phyloP scores from a whole-genome alignment of 768 basidiomycete genomes.

The Hericium rajendrae region DNA sequence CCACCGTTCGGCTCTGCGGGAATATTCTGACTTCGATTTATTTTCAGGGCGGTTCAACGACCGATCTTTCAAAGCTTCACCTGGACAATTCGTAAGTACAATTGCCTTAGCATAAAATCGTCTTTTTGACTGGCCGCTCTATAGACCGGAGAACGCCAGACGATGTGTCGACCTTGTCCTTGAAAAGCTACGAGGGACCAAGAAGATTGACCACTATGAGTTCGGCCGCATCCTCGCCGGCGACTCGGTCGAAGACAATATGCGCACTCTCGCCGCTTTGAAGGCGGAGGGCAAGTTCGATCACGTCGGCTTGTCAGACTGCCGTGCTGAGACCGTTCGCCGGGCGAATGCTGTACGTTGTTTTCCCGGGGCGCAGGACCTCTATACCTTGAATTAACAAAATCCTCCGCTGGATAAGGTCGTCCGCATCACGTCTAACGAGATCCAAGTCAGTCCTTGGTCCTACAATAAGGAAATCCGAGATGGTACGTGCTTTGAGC shows the following conservation, averaged over 20 bases:
- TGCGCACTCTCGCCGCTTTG: conserved; percentile 32
- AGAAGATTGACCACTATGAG: conserved; percentile 54
- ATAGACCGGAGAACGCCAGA: conserved; percentile 5
- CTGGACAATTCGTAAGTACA: no score
- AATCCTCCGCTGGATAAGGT: not conserved
- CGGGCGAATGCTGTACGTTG: conserved; percentile 19
- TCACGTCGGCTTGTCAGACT: conserved; percentile 54
- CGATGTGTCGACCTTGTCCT: conserved; percentile 10
- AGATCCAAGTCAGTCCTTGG: conserved; percentile 63
- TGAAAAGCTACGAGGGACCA: conserved; percentile 37
- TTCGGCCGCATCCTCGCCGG: conserved; percentile 37
- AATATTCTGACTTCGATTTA: no score
- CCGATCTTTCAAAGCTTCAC: no score
- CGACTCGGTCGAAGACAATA: conserved; percentile 36
- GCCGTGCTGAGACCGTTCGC: conserved; percentile 36
- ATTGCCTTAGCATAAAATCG: no score
- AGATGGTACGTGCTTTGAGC: conserved; percentile 22
- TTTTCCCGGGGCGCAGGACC: conserved; percentile 5
- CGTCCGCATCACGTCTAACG: conserved; percentile 38
- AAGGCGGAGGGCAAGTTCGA: conserved; percentile 46
- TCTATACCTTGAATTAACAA: not conserved
- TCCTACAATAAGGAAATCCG: conserved; percentile 47
- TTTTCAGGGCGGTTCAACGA: no score
- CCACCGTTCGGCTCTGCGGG: not conserved
- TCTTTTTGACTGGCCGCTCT: not conserved